phyloP scores from a whole-genome alignment of 2,329 filamentous ascomycete species.

The Lachnellula hyalina region DNA sequence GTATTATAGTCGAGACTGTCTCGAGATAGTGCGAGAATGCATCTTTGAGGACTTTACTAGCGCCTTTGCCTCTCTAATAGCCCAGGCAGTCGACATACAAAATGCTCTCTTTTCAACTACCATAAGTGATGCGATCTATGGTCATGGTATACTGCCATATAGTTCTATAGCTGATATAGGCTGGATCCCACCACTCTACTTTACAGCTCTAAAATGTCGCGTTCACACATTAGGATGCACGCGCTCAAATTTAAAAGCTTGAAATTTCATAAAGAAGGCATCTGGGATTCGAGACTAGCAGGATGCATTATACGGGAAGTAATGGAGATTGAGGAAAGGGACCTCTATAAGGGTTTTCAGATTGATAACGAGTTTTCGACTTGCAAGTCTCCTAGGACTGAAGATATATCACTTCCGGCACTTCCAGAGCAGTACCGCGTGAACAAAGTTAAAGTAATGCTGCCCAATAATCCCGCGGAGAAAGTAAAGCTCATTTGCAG shows the following conservation, averaged over 20 bases:
- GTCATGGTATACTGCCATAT: slow-evolving; percentile 27
- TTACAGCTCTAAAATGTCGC: slow-evolving; percentile 43
- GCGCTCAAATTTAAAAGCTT: slow-evolving; percentile 33
- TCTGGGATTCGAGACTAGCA: slow-evolving; percentile 36
- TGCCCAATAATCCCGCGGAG: not conserved
- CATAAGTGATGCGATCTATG: slow-evolving; percentile 1
- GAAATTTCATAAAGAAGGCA: slow-evolving; percentile 34
- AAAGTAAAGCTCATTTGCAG: not conserved
- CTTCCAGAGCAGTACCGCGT: slow-evolving; percentile 20
- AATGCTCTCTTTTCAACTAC: not conserved
- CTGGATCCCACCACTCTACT: slow-evolving; percentile 42
- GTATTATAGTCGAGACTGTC: slow-evolving; percentile 38
- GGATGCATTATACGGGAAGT: slow-evolving; percentile 34
- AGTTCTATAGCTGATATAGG: slow-evolving; percentile 38
- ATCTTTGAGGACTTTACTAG: slow-evolving; percentile 34
- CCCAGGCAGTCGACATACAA: slow-evolving; percentile 10
- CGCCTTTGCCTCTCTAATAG: slow-evolving; percentile 33
- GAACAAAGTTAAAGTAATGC: slow-evolving; percentile 16
- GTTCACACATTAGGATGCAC: slow-evolving; percentile 36
- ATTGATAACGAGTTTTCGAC: slow-evolving; percentile 10
- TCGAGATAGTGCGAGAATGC: slow-evolving; percentile 30
- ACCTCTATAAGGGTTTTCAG: slow-evolving; percentile 19
- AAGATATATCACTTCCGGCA: slow-evolving; percentile 14
- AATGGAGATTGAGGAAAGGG: slow-evolving; percentile 36
- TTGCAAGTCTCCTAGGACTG: not conserved